These are phyloP conservation scores for Fomitopsis schrenkii DNA, from an alignment of 1,284 basidiomycete genomes.

Conservation along the genomic window DNA sequence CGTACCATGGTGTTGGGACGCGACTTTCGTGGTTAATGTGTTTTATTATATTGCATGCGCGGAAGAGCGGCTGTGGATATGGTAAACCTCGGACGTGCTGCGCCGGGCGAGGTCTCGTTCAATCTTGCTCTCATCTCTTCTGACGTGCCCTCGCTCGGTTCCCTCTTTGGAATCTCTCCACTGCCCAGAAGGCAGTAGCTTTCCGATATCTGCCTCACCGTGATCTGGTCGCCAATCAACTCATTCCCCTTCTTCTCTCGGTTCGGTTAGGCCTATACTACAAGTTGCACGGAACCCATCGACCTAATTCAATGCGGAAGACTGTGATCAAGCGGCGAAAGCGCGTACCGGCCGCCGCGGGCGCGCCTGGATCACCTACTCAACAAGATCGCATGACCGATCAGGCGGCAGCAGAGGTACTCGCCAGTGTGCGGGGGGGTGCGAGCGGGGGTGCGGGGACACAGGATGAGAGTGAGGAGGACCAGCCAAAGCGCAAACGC, in stretches of 20 bases:
- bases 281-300: conserved; percentile 95
- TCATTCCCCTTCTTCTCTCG: conserved; percentile 1
- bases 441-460: conserved; percentile 25
- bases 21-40: conserved; percentile 6
- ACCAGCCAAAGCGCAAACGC: conserved; percentile 54
- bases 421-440: conserved; percentile 65
- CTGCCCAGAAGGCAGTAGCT: background rate
- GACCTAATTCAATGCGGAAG: conserved; percentile 98
- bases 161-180: background rate
- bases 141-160: background rate
- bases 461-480: conserved; percentile 53
- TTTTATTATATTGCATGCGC: conserved; percentile 7
- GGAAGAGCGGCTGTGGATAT: conserved; percentile 1
- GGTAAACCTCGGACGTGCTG: background rate
- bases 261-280: conserved; percentile 80
- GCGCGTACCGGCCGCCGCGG: conserved; percentile 80
- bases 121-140: background rate
- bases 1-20: conserved; percentile 8
- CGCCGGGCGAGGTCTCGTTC: background rate
- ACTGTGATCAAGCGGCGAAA: conserved; percentile 98
- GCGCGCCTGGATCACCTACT: conserved; percentile 27
- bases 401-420: conserved; percentile 78
- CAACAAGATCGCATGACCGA: conserved; percentile 59
- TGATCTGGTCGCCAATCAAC: conserved; percentile 3
- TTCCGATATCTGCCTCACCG: background rate